A percentile compares a stretch with the other conserved stretches of the same genome.
Conservation (phyloP, 768 basidiomycete species). For the Asterophora lycoperdoides region DNA sequence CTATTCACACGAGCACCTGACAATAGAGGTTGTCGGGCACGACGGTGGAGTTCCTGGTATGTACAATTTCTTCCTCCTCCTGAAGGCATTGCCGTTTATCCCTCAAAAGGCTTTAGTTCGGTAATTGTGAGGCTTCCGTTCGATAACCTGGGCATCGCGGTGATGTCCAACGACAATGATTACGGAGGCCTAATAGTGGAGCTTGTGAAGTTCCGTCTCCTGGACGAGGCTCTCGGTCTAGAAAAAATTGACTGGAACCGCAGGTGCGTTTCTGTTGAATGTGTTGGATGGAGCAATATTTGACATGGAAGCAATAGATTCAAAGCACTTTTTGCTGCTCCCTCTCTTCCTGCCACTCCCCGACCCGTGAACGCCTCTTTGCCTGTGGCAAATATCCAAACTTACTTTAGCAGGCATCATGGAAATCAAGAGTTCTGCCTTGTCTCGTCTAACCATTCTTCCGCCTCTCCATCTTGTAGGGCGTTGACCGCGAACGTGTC, state of each 20-base stretch:
- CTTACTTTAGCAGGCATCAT: slow-evolving; percentile 14
- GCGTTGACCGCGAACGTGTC: slow-evolving; percentile 14
- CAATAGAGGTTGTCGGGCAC: slow-evolving; percentile 13
- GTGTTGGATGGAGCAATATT: no score
- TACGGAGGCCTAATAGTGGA: slow-evolving; percentile 10
- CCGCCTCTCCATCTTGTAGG: slow-evolving; percentile 14
- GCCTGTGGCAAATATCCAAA: slow-evolving; percentile 10
- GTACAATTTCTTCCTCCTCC: neutral
- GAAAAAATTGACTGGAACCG: slow-evolving; percentile 17
- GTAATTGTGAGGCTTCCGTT: slow-evolving; percentile 16
- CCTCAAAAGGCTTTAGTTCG: slow-evolving; percentile 16
- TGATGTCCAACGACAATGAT: slow-evolving; percentile 19
- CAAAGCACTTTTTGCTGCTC: neutral
- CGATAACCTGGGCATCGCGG: slow-evolving; percentile 19
- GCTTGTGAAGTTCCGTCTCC: slow-evolving; percentile 18
- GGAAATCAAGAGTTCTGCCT: slow-evolving; percentile 18
- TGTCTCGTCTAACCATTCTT: slow-evolving; percentile 8
- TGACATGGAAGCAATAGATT: no score
- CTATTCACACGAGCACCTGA: neutral
- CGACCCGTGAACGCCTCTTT: slow-evolving; percentile 14
- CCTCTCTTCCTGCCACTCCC: slow-evolving; percentile 3
- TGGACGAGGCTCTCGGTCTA: slow-evolving; percentile 19
- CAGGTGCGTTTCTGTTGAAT: neutral
- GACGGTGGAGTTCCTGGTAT: slow-evolving; percentile 13
- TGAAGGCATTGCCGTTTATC: neutral